Evolutionary conservation across 352 stramenopile genomes (phyloP), one percentile per base, ranked within the genome.

Genomic region (Plasmopara viticola): DNA sequence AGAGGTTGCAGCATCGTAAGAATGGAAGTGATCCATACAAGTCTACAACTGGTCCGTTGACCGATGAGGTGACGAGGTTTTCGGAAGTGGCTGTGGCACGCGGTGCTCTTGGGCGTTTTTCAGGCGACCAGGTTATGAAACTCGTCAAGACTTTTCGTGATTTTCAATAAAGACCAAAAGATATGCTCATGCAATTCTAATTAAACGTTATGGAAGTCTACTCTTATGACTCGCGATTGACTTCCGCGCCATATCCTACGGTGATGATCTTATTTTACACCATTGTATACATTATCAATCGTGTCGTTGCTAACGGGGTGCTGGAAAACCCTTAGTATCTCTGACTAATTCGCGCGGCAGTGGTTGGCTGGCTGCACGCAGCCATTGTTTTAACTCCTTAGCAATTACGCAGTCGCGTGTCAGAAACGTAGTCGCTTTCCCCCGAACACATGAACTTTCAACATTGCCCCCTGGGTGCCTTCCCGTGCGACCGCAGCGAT

Each of bases 401-500:
- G 68, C 68, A 53, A 88, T 85, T 2, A 20, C 28, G 40, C 77
- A 88, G 9, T 85, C 68, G 20, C 55, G 60, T 9, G 77, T 86
- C 31, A 88, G 48, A 53, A 88, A 82, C 14, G 74, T 66, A 0
- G 62, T 84, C 1, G 73, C 72, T 31, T 68, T 69, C 17, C 70
- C 70, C 14, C 35, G 18, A 2, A 3, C 20, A 25, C 20, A 25
- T 25, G 20, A 3, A 25, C 20, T 25, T 25, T 25, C 20, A 25
- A 25, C 20, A 25, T 25, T 25, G 3, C 20, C 20, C 20, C 3
- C 3, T 3, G 20, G 20, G 20, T 25, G 20, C 20, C 20, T 25
- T 25, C 87, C 92, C 47, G 72, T 86, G 33, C 78, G 75, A 18
- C 78, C 78, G 38, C 93, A 96, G 17, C 88, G 84, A 70, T 98